These are phyloP conservation scores for Echeveria elegans DNA, from an alignment of 164 flowering plant genomes.

Conservation along the genomic window DNA sequence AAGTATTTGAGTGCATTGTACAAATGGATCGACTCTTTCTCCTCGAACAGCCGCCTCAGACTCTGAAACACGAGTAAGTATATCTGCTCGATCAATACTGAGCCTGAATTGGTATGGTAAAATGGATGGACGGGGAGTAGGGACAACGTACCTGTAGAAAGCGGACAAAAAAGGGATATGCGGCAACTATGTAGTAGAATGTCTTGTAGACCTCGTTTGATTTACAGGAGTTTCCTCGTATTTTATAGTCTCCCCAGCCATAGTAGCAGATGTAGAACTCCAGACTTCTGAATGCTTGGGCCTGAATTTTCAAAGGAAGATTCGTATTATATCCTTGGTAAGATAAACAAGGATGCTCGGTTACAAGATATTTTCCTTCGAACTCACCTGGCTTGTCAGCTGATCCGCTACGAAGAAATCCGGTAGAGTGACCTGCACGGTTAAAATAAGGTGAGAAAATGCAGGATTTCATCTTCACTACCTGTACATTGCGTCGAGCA, in stretches of 20 bases:
- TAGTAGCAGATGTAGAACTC: slow-evolving; percentile 25
- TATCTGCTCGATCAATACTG: too few relatives aligned
- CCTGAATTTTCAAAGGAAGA: slow-evolving; percentile 13
- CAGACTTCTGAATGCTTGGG: slow-evolving; percentile 26
- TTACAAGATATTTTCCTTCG: not conserved
- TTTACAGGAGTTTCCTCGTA: slow-evolving; percentile 16
- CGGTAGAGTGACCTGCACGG: not conserved
- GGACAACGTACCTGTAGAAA: slow-evolving; percentile 19
- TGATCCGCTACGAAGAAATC: slow-evolving; percentile 19
- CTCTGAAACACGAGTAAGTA: slow-evolving; percentile 25
- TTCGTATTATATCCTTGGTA: not conserved
- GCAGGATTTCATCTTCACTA: too few relatives aligned
- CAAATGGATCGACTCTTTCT: slow-evolving; percentile 29
- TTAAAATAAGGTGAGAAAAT: not conserved
- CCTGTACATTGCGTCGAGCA: not conserved
- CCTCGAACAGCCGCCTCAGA: slow-evolving; percentile 30
- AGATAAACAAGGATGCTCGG: not conserved
- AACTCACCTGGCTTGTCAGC: slow-evolving; percentile 36
- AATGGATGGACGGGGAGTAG: not conserved
- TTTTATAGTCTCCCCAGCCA: slow-evolving; percentile 24
- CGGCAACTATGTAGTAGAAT: slow-evolving; percentile 20
- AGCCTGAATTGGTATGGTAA: not conserved
- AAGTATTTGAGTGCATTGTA: slow-evolving; percentile 38
- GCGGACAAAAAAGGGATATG: slow-evolving; percentile 19
- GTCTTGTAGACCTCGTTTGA: slow-evolving; percentile 11